Evolutionary conservation across 768 basidiomycete species (phyloP), one percentile per base, ranked within the genome.

Genomic region (Lactarius indigo): DNA sequence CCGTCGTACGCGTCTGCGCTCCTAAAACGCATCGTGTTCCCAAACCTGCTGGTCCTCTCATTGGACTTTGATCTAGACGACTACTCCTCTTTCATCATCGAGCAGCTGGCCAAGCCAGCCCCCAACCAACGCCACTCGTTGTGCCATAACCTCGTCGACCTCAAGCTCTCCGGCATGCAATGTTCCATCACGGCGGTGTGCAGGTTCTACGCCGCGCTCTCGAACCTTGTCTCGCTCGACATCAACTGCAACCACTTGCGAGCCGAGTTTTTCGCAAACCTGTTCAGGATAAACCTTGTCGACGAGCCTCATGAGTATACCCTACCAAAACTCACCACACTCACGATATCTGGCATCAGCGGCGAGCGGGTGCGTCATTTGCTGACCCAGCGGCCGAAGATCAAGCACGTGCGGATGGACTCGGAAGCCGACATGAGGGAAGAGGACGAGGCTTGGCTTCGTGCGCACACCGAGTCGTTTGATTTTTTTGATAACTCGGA

Each of bases 61-160:
- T 79, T 91, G n/a, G 83, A 88, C 69, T 83, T 86, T 64, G 82
- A 85, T 57, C 73, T 77, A 1, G 80, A 78, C 20, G 88, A 91
- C 68, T 88, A 80, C 71, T 79, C 79, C 7, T 76, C 79, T 0
- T 77, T 90, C 61, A 78, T 90, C 61, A 78, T 83, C 33, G 66
- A 72, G 39, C 78, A 79, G 59, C 79, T 90, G 28, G 74, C 80
- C 20, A 71, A 64, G 5, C 79, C 82, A 1, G 74, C 77, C 44
- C 76, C 77, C 5, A 76, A 78, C 12, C 63, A 54, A 12, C 57
- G 39, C 44, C 59, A 80, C 63, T 81, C 82, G 17, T 61, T 87
- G 12, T 79, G 90, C 50, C 75, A 75, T 18, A 78, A 79, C 18
- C 73, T 91, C 57, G 78, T 83, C 61, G 75, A 78, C 64, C 77